These are phyloP conservation scores for Misopates orontium DNA, from an alignment of 257 asterid genomes.

Conservation along the genomic window DNA sequence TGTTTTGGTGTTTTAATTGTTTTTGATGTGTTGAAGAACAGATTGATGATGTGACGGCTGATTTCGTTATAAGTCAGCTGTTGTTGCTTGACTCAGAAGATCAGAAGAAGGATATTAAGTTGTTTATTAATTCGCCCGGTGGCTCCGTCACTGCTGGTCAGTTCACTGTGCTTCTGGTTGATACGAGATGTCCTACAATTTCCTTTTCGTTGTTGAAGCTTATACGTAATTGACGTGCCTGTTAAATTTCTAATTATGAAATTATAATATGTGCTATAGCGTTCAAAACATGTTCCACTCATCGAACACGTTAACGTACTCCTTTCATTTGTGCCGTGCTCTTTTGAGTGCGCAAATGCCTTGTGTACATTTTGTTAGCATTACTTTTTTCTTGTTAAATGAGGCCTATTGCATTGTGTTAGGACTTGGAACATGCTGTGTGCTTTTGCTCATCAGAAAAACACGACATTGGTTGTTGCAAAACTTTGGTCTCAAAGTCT, in stretches of 20 bases:
- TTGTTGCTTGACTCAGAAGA: conserved; percentile 88
- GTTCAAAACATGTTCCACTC: too few species aligned
- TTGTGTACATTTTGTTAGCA: too few species aligned
- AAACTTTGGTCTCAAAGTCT: too few species aligned
- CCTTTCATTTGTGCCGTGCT: too few species aligned
- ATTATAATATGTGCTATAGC: neutral
- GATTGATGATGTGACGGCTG: conserved; percentile 87
- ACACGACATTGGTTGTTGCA: too few species aligned
- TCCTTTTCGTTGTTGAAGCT: too few species aligned
- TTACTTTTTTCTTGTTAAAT: neutral
- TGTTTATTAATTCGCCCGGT: conserved; percentile 95
- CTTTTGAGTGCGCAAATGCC: too few species aligned
- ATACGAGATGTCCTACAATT: neutral
- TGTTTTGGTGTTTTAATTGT: neutral
- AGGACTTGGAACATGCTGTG: too few species aligned
- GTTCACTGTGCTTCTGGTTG: conserved; percentile 25
- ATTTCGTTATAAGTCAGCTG: conserved; percentile 80
- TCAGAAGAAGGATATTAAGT: conserved; percentile 65
- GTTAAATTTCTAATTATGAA: too few species aligned
- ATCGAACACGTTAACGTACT: too few species aligned
- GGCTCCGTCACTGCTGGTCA: conserved; percentile 97
- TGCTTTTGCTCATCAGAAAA: too few species aligned
- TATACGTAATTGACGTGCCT: too few species aligned
- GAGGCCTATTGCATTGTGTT: neutral
- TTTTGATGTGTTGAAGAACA: conserved; percentile 36